A percentile compares a stretch with the other conserved stretches of the same genome.
These are phyloP conservation scores for Haematococcus lacustris DNA, from an alignment of 139 green algal species.

Conservation along the genomic window DNA sequence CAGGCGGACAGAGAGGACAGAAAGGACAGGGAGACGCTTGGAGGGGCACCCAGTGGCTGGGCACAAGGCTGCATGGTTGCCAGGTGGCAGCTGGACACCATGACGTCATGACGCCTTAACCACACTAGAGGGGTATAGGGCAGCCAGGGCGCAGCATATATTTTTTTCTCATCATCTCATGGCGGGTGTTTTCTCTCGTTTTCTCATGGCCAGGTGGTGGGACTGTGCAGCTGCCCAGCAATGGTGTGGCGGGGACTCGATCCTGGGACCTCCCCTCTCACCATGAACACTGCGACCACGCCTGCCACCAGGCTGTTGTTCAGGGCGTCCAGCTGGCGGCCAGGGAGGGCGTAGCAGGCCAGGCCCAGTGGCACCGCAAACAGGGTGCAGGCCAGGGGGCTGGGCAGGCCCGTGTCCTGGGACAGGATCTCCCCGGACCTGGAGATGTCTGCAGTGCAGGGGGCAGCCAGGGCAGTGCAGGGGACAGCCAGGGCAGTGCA, in stretches of 20 bases:
- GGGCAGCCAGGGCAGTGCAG: too few species aligned
- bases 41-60: too few species aligned
- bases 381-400: neutral
- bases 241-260: neutral
- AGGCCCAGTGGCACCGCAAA: conserved; percentile 32
- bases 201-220: neutral
- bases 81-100: neutral
- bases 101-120: too few species aligned
- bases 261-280: neutral
- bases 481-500: too few species aligned
- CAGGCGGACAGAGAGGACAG: too few species aligned
- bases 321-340: conserved; percentile 19
- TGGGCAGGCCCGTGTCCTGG: conserved; percentile 9
- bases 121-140: too few species aligned
- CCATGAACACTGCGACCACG: conserved; percentile 40
- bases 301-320: conserved; percentile 30
- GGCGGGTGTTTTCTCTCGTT: neutral
- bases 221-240: neutral
- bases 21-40: too few species aligned
- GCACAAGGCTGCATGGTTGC: neutral
- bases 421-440: conserved; percentile 26
- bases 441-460: conserved; percentile 47
- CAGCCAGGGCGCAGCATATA: too few species aligned
- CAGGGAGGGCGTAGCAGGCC: conserved; percentile 36
- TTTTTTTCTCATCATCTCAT: too few species aligned